Evolutionary conservation across 306 rosid genomes (phyloP).

Genomic region (Sindora glabra): DNA sequence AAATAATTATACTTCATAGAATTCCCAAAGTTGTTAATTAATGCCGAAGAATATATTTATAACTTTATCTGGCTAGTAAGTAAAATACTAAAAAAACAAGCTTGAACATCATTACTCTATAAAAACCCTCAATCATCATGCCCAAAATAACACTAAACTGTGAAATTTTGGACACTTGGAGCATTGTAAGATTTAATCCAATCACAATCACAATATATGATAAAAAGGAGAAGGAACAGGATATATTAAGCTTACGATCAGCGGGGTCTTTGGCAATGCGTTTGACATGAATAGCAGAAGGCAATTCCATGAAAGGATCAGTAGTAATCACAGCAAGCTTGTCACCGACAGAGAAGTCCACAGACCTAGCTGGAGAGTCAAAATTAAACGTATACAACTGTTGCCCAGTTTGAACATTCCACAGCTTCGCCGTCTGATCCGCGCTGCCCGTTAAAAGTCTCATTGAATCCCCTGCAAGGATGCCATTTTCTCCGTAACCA

Average conservation of each 20-base stretch:
- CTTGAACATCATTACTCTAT: not conserved
- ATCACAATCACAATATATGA: no score
- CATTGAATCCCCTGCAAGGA: constrained; percentile 46
- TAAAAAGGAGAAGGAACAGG: not conserved
- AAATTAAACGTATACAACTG: constrained; percentile 63
- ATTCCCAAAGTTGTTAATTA: not conserved
- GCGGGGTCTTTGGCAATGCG: constrained; percentile 43
- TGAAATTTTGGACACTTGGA: not conserved
- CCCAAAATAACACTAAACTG: not conserved
- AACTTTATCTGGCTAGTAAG: not conserved
- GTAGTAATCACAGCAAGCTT: constrained; percentile 57
- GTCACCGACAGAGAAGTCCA: constrained; percentile 63
- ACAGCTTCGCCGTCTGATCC: constrained; percentile 67
- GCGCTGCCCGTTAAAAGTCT: constrained; percentile 77
- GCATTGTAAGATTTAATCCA: no score
- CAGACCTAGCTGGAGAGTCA: constrained; percentile 68
- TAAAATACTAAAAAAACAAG: not conserved
- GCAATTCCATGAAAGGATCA: constrained; percentile 65
- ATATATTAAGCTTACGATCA: constrained; percentile 37
- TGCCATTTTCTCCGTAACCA: not conserved
- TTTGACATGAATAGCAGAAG: constrained; percentile 77
- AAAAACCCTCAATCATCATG: no score
- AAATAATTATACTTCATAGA: not conserved
- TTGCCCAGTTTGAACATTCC: constrained; percentile 78
- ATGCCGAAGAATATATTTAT: not conserved